These are phyloP conservation scores for Musa troglodytarum DNA, from an alignment of 176 grass and related monocot species.

Conservation along the genomic window DNA sequence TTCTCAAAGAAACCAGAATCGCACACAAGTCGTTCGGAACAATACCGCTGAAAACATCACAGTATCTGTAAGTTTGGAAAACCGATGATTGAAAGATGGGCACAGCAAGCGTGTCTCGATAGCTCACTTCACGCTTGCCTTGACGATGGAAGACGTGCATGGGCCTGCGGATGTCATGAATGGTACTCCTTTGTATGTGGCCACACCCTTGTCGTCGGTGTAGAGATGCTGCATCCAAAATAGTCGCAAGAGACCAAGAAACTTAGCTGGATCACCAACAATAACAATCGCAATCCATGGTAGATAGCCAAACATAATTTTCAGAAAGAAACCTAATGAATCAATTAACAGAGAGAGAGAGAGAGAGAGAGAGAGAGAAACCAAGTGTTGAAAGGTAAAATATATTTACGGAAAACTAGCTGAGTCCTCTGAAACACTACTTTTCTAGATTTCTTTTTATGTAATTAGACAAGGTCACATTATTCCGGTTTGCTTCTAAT, in stretches of 20 bases:
- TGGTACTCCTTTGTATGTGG: conserved; percentile 62
- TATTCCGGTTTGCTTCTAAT: too few species aligned
- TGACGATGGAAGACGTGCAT: conserved; percentile 55
- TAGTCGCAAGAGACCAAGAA: conserved; percentile 42
- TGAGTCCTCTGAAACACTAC: too few species aligned
- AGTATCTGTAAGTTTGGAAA: too few species aligned
- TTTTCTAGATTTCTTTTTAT: too few species aligned
- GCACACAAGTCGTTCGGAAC: too few species aligned
- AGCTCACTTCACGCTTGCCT: conserved; percentile 56
- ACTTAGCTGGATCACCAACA: conserved; percentile 47
- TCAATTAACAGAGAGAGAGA: neutral
- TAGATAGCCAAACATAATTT: neutral
- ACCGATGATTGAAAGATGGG: too few species aligned
- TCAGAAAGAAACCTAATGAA: neutral
- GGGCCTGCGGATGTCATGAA: conserved; percentile 71
- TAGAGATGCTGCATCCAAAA: conserved; percentile 44
- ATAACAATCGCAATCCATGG: neutral
- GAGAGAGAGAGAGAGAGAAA: too few species aligned
- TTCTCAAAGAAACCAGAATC: too few species aligned
- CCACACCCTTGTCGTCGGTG: conserved; percentile 59
- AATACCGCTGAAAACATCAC: too few species aligned
- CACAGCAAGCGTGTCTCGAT: neutral
- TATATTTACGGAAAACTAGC: too few species aligned
- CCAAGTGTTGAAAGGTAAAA: too few species aligned
- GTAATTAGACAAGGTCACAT: too few species aligned